phyloP scores from a whole-genome alignment of 805 yeast species.

The Suhomyces tanzawaensis region DNA sequence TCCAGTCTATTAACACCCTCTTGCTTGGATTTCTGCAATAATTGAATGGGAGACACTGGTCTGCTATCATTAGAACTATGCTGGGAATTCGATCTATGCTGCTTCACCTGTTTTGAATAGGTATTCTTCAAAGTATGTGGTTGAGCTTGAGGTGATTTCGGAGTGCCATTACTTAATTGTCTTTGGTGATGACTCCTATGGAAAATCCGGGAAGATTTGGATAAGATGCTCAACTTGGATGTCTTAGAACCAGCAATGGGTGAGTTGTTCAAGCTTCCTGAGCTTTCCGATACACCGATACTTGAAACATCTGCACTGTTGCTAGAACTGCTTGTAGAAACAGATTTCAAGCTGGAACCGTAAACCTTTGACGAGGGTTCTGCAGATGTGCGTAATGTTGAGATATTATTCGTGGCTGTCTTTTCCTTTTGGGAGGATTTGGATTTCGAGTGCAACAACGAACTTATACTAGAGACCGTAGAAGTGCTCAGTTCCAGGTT shows the following conservation, averaged over 20 bases:
- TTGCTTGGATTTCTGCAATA: not conserved
- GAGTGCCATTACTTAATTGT: constrained; percentile 4
- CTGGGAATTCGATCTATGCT: constrained; percentile 28
- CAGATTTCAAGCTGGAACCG: constrained; percentile 1
- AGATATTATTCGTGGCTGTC: not conserved
- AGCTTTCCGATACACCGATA: not conserved
- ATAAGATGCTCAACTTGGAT: constrained; percentile 22
- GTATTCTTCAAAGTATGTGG: constrained; percentile 23
- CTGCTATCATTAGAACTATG: constrained; percentile 14
- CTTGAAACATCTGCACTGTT: constrained; percentile 1
- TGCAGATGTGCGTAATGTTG: not conserved
- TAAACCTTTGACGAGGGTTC: not conserved
- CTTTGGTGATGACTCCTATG: constrained; percentile 20
- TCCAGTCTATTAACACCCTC: not conserved
- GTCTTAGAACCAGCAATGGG: not conserved
- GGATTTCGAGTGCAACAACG: not conserved
- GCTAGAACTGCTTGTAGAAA: constrained; percentile 2
- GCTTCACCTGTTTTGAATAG: constrained; percentile 33
- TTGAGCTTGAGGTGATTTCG: constrained; percentile 4
- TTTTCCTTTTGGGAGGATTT: not conserved
- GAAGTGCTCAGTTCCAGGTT: not conserved
- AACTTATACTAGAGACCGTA: not conserved
- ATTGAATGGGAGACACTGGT: constrained; percentile 21
- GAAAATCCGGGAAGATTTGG: constrained; percentile 27
- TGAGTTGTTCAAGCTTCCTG: not conserved